Evolutionary conservation across 495 filamentous ascomycete genomes (phyloP), one percentile per base, ranked within the genome.

Genomic region (Daldinia grandis): DNA sequence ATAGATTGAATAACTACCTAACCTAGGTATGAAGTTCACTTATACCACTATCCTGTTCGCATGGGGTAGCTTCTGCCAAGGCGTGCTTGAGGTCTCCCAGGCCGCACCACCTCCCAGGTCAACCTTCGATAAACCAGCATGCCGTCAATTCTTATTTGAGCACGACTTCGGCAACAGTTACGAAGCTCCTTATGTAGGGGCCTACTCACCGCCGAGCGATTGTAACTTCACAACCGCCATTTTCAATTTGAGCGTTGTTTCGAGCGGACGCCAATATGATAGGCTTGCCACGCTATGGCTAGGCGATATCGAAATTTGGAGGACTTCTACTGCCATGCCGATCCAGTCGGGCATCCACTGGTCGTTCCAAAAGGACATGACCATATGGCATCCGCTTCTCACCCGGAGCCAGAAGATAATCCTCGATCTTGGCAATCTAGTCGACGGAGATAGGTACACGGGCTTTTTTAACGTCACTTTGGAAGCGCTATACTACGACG

Each of bases 241-340:
- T 24, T 89, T 97, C 78, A 97, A 95, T 74, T 85, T 97, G 58
- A 97, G 91, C 0, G 90, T 93, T 31, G 88, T 88, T 1, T 92
- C 90, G 3, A 78, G 82, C 63, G 93, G 94, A 0, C 82, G 86
- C 2, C 93, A 97, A 70, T 97, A 86, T 79, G 94, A 97, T 74
- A 82, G 93, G 6, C 82, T 97, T 9, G 93, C 89, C 5, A 75
- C 91, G 17, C 89, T 97, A 86, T 97, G 92, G 69, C 82, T 97
- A 55, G 90, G 89, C 15, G 91, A 95, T 76, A 87, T 87, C 19
- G 94, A 97, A 76, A 84, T 97, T 3, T 95, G 90, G 82, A 83
- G 94, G 25, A 96, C 94, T 3, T 95, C 92, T 12, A 97, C 94
- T 5, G 93, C 93, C 0, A 91, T 97, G 79, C 94, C 94, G 3